Evolutionary conservation across 2,329 filamentous ascomycete genomes (phyloP).

Genomic region (Didymellaceae sp.): DNA sequence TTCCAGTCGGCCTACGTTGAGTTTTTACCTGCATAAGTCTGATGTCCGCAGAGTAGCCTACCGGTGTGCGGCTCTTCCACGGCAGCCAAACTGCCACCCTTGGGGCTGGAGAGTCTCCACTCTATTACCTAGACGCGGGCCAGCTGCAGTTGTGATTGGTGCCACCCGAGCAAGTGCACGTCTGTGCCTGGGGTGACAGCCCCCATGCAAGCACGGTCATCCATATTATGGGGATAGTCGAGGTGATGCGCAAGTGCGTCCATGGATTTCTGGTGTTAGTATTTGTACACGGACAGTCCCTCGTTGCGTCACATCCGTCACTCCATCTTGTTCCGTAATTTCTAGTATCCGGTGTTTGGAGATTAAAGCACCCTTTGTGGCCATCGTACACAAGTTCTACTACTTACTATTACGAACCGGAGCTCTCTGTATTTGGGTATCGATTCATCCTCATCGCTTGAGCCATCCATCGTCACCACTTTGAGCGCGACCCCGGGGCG

Average conservation of each 20-base stretch:
- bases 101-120: conserved; percentile 17
- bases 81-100: conserved; percentile 8
- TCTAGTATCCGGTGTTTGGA: conserved; percentile 15
- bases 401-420: conserved; percentile 4
- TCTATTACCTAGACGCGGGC: conserved; percentile 25
- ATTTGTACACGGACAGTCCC: conserved; percentile 35
- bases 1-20: conserved; percentile 16
- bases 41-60: conserved; percentile 7
- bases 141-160: conserved; percentile 33
- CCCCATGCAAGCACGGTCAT: conserved; percentile 30
- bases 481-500: conserved; percentile 1
- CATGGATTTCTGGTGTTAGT: conserved; percentile 17
- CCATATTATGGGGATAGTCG: conserved; percentile 30
- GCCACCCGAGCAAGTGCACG: conserved; percentile 24
- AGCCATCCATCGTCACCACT: too few species aligned
- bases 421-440: background rate
- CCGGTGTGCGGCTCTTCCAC: conserved; percentile 10
- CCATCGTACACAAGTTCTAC: conserved; percentile 9
- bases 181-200: conserved; percentile 29
- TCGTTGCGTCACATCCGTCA: conserved; percentile 30
- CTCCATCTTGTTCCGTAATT: conserved; percentile 20
- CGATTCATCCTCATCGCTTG: conserved; percentile 4
- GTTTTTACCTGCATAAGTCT: conserved; percentile 24
- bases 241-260: conserved; percentile 22
- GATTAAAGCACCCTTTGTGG: conserved; percentile 15